phyloP scores from a whole-genome alignment of 441 rosid species.

The Geranium incanum region DNA sequence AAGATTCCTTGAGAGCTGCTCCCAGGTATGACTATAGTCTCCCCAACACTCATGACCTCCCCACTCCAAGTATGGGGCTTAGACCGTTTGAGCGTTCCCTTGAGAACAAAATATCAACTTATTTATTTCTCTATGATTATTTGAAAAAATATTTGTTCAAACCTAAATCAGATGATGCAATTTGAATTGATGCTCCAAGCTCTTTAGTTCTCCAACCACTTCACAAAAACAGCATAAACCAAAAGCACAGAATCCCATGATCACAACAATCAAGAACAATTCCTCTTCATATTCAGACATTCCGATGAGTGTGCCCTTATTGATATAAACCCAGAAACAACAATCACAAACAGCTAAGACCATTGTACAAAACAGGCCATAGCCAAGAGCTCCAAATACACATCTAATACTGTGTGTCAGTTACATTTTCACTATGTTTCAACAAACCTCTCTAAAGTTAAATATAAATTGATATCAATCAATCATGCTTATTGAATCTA shows the following conservation, averaged over 20 bases:
- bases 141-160: too few species aligned
- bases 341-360: background rate
- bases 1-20: too few species aligned
- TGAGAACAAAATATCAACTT: too few species aligned
- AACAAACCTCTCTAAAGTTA: background rate
- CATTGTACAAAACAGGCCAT: background rate
- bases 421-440: background rate
- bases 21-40: too few species aligned
- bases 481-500: constrained; percentile 2
- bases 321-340: background rate
- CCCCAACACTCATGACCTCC: too few species aligned
- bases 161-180: too few species aligned
- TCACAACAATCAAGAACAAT: background rate
- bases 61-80: too few species aligned
- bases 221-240: background rate
- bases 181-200: too few species aligned
- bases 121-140: too few species aligned
- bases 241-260: background rate
- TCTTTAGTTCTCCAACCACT: too few species aligned
- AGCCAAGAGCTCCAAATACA: background rate
- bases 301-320: too few species aligned
- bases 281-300: background rate
- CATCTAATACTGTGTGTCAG: background rate
- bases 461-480: background rate
- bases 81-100: too few species aligned